Percentiles rank a stretch among this genome's conserved stretches.
phyloP scores from a whole-genome alignment of 1,284 basidiomycete species.

The Heterobasidion occidentale region DNA sequence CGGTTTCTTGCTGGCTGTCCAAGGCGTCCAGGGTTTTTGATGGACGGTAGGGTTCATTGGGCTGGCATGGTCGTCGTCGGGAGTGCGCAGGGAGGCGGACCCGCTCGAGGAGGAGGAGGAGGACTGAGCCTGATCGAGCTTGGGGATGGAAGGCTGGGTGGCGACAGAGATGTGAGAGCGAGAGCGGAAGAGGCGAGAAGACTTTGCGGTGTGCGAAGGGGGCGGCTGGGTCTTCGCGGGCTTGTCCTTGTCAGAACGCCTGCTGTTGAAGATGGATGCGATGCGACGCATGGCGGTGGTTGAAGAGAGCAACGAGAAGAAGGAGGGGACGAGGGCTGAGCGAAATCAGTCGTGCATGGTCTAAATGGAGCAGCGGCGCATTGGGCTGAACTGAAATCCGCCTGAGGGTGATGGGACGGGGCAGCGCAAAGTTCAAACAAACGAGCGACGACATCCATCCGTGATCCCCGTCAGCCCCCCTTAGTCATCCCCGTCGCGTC shows the following conservation, averaged over 20 bases:
- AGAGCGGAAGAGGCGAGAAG: constrained; percentile 23
- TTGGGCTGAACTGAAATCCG: constrained; percentile 7
- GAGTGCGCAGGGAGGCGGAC: constrained; percentile 51
- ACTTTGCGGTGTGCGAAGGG: constrained; percentile 15
- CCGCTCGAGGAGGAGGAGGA: constrained; percentile 57
- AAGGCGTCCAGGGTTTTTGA: constrained; percentile 36
- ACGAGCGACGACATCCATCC: background rate
- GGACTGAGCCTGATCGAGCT: constrained; percentile 21
- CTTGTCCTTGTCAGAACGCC: constrained; percentile 38
- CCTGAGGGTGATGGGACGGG: constrained; percentile 6
- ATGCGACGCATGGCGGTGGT: constrained; percentile 40
- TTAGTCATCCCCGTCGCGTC: constrained; percentile 12
- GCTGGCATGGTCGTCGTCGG: constrained; percentile 45
- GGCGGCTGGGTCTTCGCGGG: constrained; percentile 14
- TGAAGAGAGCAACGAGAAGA: constrained; percentile 11
- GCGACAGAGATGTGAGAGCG: constrained; percentile 19
- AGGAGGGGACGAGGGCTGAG: constrained; percentile 7
- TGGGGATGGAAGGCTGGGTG: constrained; percentile 13
- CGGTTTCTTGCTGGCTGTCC: constrained; percentile 36
- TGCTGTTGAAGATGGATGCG: constrained; percentile 44
- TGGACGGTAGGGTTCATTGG: constrained; percentile 22
- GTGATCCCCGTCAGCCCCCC: background rate
- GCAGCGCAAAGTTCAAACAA: background rate
- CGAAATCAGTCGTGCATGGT: constrained; percentile 10
- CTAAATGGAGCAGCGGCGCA: constrained; percentile 3